These are phyloP conservation scores for Solanum pennellii DNA, from an alignment of 257 asterid genomes.

Conservation along the genomic window DNA sequence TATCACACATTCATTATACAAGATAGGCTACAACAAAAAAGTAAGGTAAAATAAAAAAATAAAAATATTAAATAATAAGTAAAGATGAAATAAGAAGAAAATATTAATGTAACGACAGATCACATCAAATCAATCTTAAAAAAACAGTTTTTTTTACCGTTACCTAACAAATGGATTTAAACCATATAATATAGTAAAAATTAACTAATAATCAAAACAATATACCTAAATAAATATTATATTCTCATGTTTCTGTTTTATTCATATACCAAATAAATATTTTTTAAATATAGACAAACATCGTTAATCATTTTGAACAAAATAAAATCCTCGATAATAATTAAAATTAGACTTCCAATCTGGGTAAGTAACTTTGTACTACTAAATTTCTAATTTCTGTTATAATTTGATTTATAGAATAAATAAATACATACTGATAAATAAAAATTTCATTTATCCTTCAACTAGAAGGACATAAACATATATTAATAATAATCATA, in stretches of 20 bases:
- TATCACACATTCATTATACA: background rate
- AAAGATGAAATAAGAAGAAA: no score
- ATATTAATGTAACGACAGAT: rapidly evolving
- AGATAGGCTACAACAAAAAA: no score
- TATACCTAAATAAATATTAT: background rate
- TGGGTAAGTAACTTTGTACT: background rate
- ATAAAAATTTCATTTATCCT: background rate
- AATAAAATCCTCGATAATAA: background rate
- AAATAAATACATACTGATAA: background rate
- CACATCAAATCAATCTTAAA: background rate
- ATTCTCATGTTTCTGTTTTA: background rate
- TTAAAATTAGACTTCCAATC: background rate
- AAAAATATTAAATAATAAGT: no score
- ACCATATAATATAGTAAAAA: no score
- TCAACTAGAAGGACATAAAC: background rate
- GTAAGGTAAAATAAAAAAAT: no score
- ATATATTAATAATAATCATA: background rate
- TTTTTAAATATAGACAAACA: background rate
- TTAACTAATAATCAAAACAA: no score
- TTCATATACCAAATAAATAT: background rate
- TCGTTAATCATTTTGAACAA: background rate
- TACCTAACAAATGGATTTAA: no score
- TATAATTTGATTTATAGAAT: background rate
- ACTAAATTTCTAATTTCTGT: background rate
- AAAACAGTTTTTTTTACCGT: rapidly evolving